A percentile compares a stretch with the other conserved stretches of the same genome.
These are phyloP conservation scores for Trichomonascus vanleenenianus DNA, from an alignment of 805 yeast species.

Conservation along the genomic window DNA sequence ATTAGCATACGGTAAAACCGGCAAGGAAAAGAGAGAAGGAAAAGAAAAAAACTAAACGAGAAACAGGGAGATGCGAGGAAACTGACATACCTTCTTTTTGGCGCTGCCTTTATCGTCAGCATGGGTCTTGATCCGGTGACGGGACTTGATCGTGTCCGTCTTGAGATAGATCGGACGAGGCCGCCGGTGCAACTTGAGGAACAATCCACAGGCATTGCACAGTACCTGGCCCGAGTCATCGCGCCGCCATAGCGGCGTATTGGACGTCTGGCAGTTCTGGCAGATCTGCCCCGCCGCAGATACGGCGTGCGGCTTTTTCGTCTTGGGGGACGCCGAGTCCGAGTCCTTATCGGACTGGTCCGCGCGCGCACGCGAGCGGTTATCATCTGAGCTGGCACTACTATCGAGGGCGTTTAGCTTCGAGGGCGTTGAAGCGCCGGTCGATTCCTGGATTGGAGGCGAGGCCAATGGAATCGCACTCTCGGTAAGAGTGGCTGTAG, in stretches of 20 bases:
- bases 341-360: no score
- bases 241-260: conserved; percentile 92
- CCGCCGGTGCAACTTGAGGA: conserved; percentile 82
- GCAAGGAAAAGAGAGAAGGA: no score
- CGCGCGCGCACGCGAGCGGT: no score
- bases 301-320: not conserved
- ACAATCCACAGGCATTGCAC: conserved; percentile 92
- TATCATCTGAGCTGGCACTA: no score
- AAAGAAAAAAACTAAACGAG: no score
- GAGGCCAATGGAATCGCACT: not conserved
- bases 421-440: no score
- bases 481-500: not conserved
- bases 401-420: no score
- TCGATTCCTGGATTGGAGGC: no score
- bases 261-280: conserved; percentile 84
- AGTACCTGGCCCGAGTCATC: conserved; percentile 86
- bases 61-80: no score
- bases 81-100: not conserved
- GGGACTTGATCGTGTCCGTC: conserved; percentile 85
- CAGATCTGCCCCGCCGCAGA: conserved; percentile 38
- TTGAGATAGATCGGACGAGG: conserved; percentile 87
- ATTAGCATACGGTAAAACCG: no score
- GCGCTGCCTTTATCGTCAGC: not conserved
- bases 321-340: not conserved
- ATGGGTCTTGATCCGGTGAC: conserved; percentile 62